A percentile compares a stretch with the other conserved stretches of the same genome.
Evolutionary conservation across 345 rosid genomes (phyloP).

Genomic region (Atalantia buxifolia): DNA sequence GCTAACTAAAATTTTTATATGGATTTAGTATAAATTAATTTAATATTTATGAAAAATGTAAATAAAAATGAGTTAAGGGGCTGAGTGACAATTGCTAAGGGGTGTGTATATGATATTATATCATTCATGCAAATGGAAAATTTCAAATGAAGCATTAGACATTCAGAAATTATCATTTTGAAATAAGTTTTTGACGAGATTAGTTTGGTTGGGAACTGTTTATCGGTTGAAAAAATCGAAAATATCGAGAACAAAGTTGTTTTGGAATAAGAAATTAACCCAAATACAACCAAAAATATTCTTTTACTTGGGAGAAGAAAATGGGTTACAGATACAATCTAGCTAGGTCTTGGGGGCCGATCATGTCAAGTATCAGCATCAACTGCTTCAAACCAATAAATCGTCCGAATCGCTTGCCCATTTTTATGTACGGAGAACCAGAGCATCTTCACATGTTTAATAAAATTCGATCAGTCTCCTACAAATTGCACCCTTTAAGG

Average conservation of each 20-base stretch:
- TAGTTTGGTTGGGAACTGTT: not conserved
- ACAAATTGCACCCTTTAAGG: conserved; percentile 14
- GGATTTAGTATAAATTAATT: too few relatives aligned
- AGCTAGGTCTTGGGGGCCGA: conserved; percentile 1
- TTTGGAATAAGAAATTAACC: not conserved
- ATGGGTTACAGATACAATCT: not conserved
- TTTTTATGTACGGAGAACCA: not conserved
- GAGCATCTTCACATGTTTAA: conserved; percentile 14
- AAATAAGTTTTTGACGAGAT: not conserved
- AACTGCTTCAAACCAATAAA: conserved; percentile 34
- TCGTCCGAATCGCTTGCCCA: conserved; percentile 1
- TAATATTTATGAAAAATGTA: too few relatives aligned
- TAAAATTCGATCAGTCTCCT: not conserved
- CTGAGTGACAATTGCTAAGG: too few relatives aligned
- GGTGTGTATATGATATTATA: too few relatives aligned
- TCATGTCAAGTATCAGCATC: conserved; percentile 29
- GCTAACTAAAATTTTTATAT: too few relatives aligned
- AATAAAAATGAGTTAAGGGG: too few relatives aligned
- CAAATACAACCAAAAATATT: not conserved
- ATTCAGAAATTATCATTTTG: not conserved
- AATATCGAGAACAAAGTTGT: not conserved
- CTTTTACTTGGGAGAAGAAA: too few relatives aligned
- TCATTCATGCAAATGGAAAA: too few relatives aligned
- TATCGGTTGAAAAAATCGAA: not conserved
- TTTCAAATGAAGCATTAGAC: not conserved